Evolutionary conservation across 169 alveolate genomes (phyloP).

Genomic region (Cryptosporidium sp.): DNA sequence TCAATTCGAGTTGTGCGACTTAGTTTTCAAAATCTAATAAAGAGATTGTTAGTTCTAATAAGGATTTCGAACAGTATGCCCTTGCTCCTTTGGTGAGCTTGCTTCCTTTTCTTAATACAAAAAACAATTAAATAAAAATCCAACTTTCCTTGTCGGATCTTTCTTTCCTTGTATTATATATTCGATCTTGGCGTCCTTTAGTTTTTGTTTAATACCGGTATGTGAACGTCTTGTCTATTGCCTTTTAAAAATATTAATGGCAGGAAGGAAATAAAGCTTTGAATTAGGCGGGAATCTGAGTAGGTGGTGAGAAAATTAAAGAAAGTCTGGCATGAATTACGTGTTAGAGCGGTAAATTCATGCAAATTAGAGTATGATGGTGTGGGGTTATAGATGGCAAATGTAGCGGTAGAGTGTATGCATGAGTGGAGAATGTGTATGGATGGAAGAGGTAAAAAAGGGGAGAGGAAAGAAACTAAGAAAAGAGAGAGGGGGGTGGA

Average conservation of each 20-base stretch:
- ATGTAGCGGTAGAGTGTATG: no score
- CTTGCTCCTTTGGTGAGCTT: neutral
- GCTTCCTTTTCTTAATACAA: neutral
- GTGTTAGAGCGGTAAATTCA: neutral
- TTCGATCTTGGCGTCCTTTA: no score
- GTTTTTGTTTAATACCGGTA: neutral
- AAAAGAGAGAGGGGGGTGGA: neutral
- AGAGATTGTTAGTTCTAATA: neutral
- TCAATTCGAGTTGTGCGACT: neutral
- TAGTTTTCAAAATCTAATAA: no score
- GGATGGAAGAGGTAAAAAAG: neutral
- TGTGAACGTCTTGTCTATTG: slow-evolving; percentile 1
- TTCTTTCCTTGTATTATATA: neutral
- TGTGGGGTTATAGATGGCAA: no score
- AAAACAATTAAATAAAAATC: neutral
- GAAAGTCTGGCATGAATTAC: neutral
- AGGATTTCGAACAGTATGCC: neutral
- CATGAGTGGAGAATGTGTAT: neutral
- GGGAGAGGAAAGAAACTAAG: neutral
- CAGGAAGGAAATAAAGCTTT: neutral
- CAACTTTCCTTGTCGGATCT: neutral
- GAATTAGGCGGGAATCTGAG: neutral
- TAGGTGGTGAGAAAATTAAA: neutral
- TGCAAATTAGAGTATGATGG: neutral
- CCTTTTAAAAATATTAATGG: neutral